Evolutionary conservation across 1,139 yeast genomes (phyloP).

Genomic region (Nakaseomyces bracarensis): DNA sequence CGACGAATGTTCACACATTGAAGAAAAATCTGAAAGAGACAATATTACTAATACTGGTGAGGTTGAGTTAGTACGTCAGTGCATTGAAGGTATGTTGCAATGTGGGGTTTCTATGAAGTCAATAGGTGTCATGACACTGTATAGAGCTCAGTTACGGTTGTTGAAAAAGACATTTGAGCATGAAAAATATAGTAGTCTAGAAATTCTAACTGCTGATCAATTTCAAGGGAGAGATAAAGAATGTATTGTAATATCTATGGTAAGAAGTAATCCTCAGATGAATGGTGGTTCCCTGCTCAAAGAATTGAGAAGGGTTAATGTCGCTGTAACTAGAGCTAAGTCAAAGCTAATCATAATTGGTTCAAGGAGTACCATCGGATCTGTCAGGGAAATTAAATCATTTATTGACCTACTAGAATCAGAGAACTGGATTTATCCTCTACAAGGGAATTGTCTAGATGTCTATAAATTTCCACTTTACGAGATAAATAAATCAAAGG

Average conservation of each 20-base stretch:
- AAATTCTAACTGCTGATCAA: conserved; percentile 86
- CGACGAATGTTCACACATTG: conserved; percentile 42
- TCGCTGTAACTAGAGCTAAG: conserved; percentile 86
- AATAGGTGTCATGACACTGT: conserved; percentile 84
- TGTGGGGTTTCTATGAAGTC: conserved; percentile 50
- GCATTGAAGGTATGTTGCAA: conserved; percentile 48
- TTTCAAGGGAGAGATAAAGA: conserved; percentile 96
- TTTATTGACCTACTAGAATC: conserved; percentile 54
- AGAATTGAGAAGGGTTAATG: conserved; percentile 91
- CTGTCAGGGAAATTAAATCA: conserved; percentile 47
- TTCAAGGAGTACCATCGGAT: conserved; percentile 53
- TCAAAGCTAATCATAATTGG: conserved; percentile 79
- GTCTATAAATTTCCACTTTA: conserved; percentile 14
- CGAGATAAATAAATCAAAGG: neutral
- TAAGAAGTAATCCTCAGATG: conserved; percentile 63
- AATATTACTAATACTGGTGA: conserved; percentile 67
- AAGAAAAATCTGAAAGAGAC: conserved; percentile 57
- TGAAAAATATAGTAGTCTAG: conserved; percentile 41
- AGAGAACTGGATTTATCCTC: conserved; percentile 53
- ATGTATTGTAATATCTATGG: conserved; percentile 78
- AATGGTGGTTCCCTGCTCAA: conserved; percentile 69
- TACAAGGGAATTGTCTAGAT: conserved; percentile 18
- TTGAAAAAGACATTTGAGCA: conserved; percentile 40
- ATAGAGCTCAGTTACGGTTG: conserved; percentile 67
- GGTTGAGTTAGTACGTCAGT: conserved; percentile 53